Percentiles rank a stretch among this genome's conserved stretches.
phyloP scores from a whole-genome alignment of 352 stramenopile genomes.

The Pythium folliculosum region DNA sequence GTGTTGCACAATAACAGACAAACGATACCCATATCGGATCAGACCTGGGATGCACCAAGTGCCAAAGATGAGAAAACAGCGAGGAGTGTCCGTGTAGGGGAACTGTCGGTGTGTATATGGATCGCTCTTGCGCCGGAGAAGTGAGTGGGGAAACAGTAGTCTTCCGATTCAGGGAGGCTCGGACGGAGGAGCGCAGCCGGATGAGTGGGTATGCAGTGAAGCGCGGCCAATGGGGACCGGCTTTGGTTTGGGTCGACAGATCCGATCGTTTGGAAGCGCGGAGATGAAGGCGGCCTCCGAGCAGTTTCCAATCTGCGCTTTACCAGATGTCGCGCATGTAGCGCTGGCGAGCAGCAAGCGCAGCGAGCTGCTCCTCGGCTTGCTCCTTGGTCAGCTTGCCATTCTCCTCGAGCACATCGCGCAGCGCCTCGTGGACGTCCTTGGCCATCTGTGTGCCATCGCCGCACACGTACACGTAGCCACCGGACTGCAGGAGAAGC shows the following conservation, averaged over 20 bases:
- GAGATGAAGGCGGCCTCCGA: too few species aligned
- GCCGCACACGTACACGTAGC: constrained; percentile 94
- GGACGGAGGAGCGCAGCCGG: constrained; percentile 34
- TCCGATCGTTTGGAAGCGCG: background rate
- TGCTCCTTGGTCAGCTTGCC: constrained; percentile 52
- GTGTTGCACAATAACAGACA: background rate
- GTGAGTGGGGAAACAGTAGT: background rate
- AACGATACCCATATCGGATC: too few species aligned
- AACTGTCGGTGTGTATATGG: background rate
- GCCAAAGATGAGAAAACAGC: too few species aligned
- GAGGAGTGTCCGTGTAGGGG: too few species aligned
- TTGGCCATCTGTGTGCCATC: constrained; percentile 95
- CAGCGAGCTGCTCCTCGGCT: constrained; percentile 59
- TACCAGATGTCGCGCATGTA: constrained; percentile 92
- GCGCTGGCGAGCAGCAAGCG: constrained; percentile 65
- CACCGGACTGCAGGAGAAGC: constrained; percentile 74
- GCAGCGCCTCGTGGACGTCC: constrained; percentile 91
- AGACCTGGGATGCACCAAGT: too few species aligned
- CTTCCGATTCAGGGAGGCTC: constrained; percentile 6
- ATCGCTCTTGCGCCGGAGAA: constrained; percentile 10
- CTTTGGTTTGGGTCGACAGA: too few species aligned
- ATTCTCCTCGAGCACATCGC: constrained; percentile 74
- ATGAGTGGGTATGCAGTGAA: background rate
- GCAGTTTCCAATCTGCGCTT: background rate
- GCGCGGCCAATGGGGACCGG: background rate